phyloP scores from a whole-genome alignment of 2,329 filamentous ascomycete species.

The Fusarium sp. region DNA sequence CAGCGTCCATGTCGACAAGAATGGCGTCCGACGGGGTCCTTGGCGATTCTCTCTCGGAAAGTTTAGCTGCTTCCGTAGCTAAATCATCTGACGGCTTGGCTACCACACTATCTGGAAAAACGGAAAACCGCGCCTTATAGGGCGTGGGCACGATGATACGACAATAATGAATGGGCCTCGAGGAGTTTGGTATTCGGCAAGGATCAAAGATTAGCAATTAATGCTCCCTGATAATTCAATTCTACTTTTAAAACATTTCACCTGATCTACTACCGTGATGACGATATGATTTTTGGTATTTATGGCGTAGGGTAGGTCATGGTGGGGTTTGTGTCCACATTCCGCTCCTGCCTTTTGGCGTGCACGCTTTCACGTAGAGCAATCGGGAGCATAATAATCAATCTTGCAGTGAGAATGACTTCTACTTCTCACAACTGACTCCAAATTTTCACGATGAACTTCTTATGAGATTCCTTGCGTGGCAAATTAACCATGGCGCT shows the following conservation, averaged over 20 bases:
- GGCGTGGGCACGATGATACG: conserved; percentile 21
- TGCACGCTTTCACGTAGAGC: conserved; percentile 27
- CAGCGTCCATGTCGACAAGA: conserved; percentile 60
- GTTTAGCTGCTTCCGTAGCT: conserved; percentile 65
- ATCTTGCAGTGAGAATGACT: conserved; percentile 8
- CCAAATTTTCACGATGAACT: not conserved
- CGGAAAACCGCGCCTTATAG: not conserved
- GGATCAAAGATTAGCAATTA: conserved; percentile 4
- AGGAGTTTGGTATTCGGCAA: conserved; percentile 20
- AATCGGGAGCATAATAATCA: conserved; percentile 8
- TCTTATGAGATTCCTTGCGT: not conserved
- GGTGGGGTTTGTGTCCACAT: conserved; percentile 14
- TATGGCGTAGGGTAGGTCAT: conserved; percentile 22
- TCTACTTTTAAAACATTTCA: not conserved
- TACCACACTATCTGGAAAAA: not conserved
- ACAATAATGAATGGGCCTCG: conserved; percentile 21
- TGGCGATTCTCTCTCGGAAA: conserved; percentile 65
- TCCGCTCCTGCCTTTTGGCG: not conserved
- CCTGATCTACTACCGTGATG: not conserved
- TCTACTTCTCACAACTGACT: not conserved
- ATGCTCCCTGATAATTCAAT: conserved; percentile 16
- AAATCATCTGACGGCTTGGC: not conserved
- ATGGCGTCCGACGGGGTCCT: conserved; percentile 63
- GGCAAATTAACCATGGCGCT: conserved; percentile 62
- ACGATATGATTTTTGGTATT: not conserved